These are phyloP conservation scores for Leccinum subfulvum DNA, from an alignment of 1,284 basidiomycete genomes.

Conservation along the genomic window DNA sequence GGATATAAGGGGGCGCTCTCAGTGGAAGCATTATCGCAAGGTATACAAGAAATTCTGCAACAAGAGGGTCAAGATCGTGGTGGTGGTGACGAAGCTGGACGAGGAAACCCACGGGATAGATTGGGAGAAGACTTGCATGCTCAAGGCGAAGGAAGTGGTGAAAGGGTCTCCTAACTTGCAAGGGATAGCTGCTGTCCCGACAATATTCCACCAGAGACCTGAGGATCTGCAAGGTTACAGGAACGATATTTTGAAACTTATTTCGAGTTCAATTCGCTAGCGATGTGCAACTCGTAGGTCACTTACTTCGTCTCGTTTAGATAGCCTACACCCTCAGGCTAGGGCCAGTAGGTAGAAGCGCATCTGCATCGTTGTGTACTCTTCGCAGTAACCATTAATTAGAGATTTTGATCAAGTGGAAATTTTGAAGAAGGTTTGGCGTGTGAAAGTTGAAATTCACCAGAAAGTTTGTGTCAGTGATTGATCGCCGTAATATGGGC, in stretches of 20 bases:
- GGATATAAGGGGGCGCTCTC: conserved; percentile 14
- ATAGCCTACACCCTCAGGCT: background rate
- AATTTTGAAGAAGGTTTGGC: background rate
- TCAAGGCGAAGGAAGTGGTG: background rate
- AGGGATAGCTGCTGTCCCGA: conserved; percentile 13
- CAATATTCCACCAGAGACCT: background rate
- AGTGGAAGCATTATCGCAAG: conserved; percentile 18
- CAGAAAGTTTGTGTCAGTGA: background rate
- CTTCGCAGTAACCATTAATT: background rate
- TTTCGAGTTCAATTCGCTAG: conserved; percentile 3
- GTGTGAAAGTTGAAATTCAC: background rate
- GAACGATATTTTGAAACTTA: conserved; percentile 1
- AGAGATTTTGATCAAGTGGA: background rate
- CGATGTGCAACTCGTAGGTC: background rate
- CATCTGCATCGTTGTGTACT: background rate
- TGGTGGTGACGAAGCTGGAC: conserved; percentile 39
- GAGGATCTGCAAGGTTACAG: conserved; percentile 9
- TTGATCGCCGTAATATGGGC: background rate
- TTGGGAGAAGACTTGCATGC: conserved; percentile 32
- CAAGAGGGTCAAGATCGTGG: conserved; percentile 14
- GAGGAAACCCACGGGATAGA: conserved; percentile 27
- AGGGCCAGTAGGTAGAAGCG: background rate
- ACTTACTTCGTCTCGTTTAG: background rate
- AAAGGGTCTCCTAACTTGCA: conserved; percentile 5
- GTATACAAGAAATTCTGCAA: conserved; percentile 18